These are phyloP conservation scores for Calonectria leucothoes DNA, from an alignment of 2,329 filamentous ascomycete genomes.

Conservation along the genomic window DNA sequence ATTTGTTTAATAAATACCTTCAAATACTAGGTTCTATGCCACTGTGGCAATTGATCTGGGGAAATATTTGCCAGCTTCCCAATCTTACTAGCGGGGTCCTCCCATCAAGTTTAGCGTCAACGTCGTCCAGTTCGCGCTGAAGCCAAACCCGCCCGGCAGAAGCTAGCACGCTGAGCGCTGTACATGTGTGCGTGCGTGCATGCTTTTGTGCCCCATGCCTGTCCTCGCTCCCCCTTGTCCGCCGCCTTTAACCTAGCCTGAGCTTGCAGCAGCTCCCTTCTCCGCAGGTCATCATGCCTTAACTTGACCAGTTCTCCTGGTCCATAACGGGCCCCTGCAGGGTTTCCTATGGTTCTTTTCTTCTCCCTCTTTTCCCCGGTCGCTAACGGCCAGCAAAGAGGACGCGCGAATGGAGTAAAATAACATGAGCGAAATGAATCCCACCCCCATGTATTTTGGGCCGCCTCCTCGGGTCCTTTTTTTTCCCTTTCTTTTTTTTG, in stretches of 20 bases:
- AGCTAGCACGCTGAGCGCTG: background rate
- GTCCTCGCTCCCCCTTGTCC: constrained; percentile 1
- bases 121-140: constrained; percentile 6
- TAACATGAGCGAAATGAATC: background rate
- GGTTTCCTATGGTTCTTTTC: background rate
- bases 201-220: background rate
- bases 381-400: background rate
- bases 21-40: background rate
- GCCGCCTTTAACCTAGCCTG: constrained; percentile 10
- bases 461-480: background rate
- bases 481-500: background rate
- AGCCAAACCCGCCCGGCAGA: background rate
- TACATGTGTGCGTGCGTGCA: background rate
- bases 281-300: constrained; percentile 5
- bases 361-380: background rate
- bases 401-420: background rate
- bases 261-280: constrained; percentile 13
- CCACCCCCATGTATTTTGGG: background rate
- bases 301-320: background rate
- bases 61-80: background rate
- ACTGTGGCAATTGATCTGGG: background rate
- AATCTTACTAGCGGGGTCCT: background rate
- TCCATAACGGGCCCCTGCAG: background rate
- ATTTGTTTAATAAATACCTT: background rate
- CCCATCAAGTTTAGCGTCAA: constrained; percentile 11